Evolutionary conservation across 116 monocot species (phyloP).

Genomic region (Papilionanthe hybrid): DNA sequence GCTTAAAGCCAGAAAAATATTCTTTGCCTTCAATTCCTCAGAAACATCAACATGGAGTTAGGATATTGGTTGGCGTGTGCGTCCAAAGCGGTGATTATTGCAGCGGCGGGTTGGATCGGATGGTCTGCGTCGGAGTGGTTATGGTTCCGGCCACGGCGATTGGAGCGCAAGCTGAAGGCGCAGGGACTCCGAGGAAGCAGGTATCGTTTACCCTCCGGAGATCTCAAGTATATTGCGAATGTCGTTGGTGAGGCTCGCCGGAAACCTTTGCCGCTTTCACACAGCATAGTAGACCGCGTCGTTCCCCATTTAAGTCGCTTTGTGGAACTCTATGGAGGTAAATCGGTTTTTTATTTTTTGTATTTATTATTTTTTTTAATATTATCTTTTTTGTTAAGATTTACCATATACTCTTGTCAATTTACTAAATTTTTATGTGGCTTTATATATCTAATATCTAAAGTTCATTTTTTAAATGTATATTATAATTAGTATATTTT

Average conservation of each 20-base stretch:
- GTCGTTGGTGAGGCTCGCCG: conserved; percentile 15
- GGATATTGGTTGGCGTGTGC: neutral
- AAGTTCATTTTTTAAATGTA: no score
- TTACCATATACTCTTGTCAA: no score
- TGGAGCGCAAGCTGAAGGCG: conserved; percentile 14
- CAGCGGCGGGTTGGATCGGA: conserved; percentile 3
- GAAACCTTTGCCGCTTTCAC: conserved; percentile 14
- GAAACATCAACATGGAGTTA: neutral
- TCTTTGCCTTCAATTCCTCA: no score
- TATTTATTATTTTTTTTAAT: no score
- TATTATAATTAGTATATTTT: no score
- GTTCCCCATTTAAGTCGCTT: conserved; percentile 7
- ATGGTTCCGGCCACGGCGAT: conserved; percentile 17
- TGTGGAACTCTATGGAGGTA: conserved; percentile 10
- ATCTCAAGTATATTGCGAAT: conserved; percentile 2
- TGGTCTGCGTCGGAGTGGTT: conserved; percentile 13
- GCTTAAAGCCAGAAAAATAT: no score
- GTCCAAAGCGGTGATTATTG: neutral
- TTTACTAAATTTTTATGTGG: no score
- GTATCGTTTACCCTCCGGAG: conserved; percentile 20
- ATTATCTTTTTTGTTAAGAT: no score
- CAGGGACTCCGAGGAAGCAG: conserved; percentile 22
- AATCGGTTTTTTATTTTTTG: neutral
- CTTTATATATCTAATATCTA: no score
- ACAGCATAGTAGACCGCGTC: conserved; percentile 16